Base-by-base conservation (phyloP, 202 grass and related monocot genomes). In the Hordeum pubiflorum region DNA sequence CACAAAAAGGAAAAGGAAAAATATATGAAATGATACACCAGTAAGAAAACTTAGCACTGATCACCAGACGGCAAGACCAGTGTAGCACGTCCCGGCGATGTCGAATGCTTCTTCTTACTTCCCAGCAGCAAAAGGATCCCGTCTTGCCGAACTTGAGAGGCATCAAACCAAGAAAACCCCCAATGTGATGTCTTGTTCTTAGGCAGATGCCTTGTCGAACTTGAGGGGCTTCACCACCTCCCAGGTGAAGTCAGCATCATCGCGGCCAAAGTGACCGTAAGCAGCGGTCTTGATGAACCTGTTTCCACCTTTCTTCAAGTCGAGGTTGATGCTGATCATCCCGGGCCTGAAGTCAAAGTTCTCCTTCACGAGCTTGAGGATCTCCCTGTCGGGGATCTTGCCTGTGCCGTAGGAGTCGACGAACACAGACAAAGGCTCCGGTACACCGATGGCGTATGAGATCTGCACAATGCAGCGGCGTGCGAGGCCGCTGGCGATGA, bases 271-370 rank as follows among this genome's bases (percentile, higher is more conserved):
- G 43, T 98, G 95, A 23, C 95, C 95, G 0, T 98, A 98, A 9
- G 95, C 95, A 2, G 95, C 95, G 0, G 95, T 98, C 88, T 98
- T 98, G 86, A 98, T 90, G 88, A 89, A 98, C 72, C 95, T 81
- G 52, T 87, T 93, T 79, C 94, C 90, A 6, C 95, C 95, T 70
- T 58, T 94, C 86, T 89, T 98, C 2, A 98, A 50, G 85, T 95
- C 88, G 4, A 98, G 92, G 84, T 98, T 98, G 84, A 94, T 93
- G 86, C 82, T 87, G 52, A 98, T 98, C 95, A 98, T 94, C 1
- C 95, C 95, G 0, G 95, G 95, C 72, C 95, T 86, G 90, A 98
- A 98, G 85, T 98, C 92, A 27, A 97, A 98, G 81, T 88, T 98
- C 79, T 98, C 92, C 86, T 94, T 98, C 2, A 95, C 95, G 1